A percentile compares a stretch with the other conserved stretches of the same genome.
Conservation (phyloP, 345 rosid genomes). For the Citrus mangshanensis region DNA sequence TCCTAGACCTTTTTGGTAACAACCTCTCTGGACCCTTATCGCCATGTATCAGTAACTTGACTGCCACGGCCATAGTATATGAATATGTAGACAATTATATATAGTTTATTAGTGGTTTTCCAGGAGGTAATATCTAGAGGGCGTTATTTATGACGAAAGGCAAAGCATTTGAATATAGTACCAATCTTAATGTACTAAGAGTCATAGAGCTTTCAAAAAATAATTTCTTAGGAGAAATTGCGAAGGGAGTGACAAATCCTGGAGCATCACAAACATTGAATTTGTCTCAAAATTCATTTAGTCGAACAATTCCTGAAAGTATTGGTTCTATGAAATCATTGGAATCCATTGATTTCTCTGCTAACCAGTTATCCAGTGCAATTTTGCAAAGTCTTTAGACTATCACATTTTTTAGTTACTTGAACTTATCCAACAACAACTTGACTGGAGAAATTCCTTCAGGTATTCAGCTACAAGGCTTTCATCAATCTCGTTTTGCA, state of each 20-base stretch:
- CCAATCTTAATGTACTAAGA: not conserved
- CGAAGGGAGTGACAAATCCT: not conserved
- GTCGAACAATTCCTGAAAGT: not conserved
- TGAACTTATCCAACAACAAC: not conserved
- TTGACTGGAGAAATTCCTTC: not conserved
- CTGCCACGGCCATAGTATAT: too few relatives aligned
- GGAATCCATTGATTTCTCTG: not conserved
- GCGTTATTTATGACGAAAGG: not conserved
- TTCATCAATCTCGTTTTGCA: not conserved
- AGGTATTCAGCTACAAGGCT: not conserved
- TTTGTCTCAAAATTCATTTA: not conserved
- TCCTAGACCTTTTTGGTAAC: too few relatives aligned
- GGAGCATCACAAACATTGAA: not conserved
- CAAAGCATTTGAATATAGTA: not conserved
- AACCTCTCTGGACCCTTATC: too few relatives aligned
- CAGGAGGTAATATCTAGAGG: not conserved
- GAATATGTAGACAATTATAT: too few relatives aligned
- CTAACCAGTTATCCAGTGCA: not conserved
- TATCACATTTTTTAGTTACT: not conserved
- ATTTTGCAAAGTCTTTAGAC: not conserved
- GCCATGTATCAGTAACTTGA: too few relatives aligned
- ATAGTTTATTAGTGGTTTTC: too few relatives aligned
- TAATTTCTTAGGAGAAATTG: too few relatives aligned
- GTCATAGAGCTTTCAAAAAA: not conserved
- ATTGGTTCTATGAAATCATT: not conserved